phyloP scores from a whole-genome alignment of 108 stramenopile genomes.

The Cyclotella cryptica region DNA sequence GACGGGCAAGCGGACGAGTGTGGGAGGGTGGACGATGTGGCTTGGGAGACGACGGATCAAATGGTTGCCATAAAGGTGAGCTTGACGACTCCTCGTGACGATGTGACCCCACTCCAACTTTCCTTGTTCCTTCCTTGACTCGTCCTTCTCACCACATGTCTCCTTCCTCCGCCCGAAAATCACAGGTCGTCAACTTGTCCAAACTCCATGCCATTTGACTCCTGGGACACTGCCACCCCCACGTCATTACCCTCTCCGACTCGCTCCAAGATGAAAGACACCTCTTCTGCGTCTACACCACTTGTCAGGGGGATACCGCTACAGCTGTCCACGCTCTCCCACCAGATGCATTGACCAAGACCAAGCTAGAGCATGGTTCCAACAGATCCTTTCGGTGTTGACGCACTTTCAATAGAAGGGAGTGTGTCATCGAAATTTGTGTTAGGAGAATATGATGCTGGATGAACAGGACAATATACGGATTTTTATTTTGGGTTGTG shows the following conservation, averaged over 20 bases:
- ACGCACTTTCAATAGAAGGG: constrained; percentile 59
- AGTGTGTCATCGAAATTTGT: constrained; percentile 62
- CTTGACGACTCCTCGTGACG: constrained; percentile 38
- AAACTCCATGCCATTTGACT: constrained; percentile 53
- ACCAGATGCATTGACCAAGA: too few species aligned
- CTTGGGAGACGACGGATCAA: too few species aligned
- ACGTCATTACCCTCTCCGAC: constrained; percentile 41
- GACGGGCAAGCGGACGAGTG: neutral
- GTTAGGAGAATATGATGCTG: constrained; percentile 56
- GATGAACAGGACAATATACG: constrained; percentile 31
- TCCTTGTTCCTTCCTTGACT: too few species aligned
- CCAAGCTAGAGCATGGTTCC: too few species aligned
- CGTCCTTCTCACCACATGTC: too few species aligned
- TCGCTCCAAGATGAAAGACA: constrained; percentile 59
- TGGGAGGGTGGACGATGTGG: too few species aligned
- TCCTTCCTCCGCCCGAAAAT: too few species aligned
- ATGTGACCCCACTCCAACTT: constrained; percentile 15
- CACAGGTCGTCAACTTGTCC: constrained; percentile 33
- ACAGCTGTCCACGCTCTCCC: constrained; percentile 16
- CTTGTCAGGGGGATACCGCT: constrained; percentile 55
- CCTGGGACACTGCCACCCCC: constrained; percentile 43
- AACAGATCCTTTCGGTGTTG: too few species aligned
- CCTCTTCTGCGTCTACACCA: constrained; percentile 55
- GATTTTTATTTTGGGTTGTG: constrained; percentile 73
- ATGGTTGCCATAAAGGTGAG: too few species aligned